Conservation (phyloP, 345 rosid genomes). For the Noccaea bulbosa region DNA sequence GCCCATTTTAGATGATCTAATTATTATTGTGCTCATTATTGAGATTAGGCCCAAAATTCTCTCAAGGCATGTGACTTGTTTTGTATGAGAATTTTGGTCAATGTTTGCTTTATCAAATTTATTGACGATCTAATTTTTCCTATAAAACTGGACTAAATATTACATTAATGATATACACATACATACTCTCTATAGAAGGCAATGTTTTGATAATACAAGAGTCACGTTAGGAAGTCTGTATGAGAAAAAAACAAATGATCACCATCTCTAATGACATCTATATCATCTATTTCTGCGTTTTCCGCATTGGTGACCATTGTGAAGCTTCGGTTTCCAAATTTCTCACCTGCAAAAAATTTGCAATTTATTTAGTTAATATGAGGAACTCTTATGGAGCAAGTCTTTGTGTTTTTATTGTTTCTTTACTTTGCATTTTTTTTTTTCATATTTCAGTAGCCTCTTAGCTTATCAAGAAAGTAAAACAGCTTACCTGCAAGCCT, state of each 20-base stretch:
- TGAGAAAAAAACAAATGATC: slow-evolving; percentile 81
- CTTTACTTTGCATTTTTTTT: neutral
- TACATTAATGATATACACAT: slow-evolving; percentile 20
- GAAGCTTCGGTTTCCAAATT: slow-evolving; percentile 60
- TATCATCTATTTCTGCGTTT: slow-evolving; percentile 87
- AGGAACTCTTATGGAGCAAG: neutral
- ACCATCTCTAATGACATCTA: slow-evolving; percentile 81
- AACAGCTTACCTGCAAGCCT: slow-evolving; percentile 72
- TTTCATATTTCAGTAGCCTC: neutral
- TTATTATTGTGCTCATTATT: slow-evolving; percentile 1
- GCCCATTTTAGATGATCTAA: neutral
- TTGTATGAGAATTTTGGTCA: neutral
- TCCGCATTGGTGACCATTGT: slow-evolving; percentile 60
- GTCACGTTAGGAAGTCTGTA: slow-evolving; percentile 12
- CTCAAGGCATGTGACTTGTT: no score
- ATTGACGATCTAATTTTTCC: neutral
- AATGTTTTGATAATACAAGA: slow-evolving; percentile 13
- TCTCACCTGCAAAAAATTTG: slow-evolving; percentile 61
- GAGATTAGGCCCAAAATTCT: no score
- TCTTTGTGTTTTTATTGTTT: neutral
- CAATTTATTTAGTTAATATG: neutral
- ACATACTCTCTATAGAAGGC: slow-evolving; percentile 1
- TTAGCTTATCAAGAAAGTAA: slow-evolving; percentile 5
- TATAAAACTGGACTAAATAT: neutral
- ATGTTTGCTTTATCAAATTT: neutral